A percentile compares a stretch with the other conserved stretches of the same genome.
Evolutionary conservation across 805 yeast species (phyloP).

Genomic region (Lipomyces yamanashiensis): DNA sequence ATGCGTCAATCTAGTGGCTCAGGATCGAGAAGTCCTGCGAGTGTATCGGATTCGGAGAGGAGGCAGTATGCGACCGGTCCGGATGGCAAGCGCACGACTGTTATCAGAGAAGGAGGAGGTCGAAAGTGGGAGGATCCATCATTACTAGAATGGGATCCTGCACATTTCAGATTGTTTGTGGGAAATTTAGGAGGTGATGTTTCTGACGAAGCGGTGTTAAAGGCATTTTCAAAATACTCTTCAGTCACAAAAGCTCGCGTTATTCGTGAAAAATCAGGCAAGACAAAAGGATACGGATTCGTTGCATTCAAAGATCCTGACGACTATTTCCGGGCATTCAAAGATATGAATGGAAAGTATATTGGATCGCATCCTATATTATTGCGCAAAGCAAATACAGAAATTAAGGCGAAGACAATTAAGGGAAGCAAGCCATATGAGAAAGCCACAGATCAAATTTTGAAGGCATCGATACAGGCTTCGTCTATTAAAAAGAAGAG

Average conservation of each 20-base stretch:
- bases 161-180: slow-evolving; percentile 71
- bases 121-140: slow-evolving; percentile 55
- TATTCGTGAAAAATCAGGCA: slow-evolving; percentile 56
- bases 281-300: slow-evolving; percentile 73
- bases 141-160: slow-evolving; percentile 67
- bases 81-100: slow-evolving; percentile 40
- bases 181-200: slow-evolving; percentile 77
- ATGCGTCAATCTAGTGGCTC: neutral
- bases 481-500: slow-evolving; percentile 6
- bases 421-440: slow-evolving; percentile 24
- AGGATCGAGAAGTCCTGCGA: slow-evolving; percentile 8
- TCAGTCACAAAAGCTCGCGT: slow-evolving; percentile 64
- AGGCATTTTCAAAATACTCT: slow-evolving; percentile 59
- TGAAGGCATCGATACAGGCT: slow-evolving; percentile 17
- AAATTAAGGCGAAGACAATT: slow-evolving; percentile 31
- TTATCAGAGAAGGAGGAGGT: slow-evolving; percentile 54
- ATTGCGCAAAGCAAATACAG: slow-evolving; percentile 60
- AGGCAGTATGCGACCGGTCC: slow-evolving; percentile 9
- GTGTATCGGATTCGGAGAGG: neutral
- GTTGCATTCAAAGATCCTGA: slow-evolving; percentile 67
- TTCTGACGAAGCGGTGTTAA: slow-evolving; percentile 57
- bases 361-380: slow-evolving; percentile 76
- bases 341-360: slow-evolving; percentile 76
- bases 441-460: slow-evolving; percentile 23
- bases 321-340: slow-evolving; percentile 72